Evolutionary conservation across 108 stramenopile genomes (phyloP).

Genomic region (Nannochloropsis gaditana): DNA sequence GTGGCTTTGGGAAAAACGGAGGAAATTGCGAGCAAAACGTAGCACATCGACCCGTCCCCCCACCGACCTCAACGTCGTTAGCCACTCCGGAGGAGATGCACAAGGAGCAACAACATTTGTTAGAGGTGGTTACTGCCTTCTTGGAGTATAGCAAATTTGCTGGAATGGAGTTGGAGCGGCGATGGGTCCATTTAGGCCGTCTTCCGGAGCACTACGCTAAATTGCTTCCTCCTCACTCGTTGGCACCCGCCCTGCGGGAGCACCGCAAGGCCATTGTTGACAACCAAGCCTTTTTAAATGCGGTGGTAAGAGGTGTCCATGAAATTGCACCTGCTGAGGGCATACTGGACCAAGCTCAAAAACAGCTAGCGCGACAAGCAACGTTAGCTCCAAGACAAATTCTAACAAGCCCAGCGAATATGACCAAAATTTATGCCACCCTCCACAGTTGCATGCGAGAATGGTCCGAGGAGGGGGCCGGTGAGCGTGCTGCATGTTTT

Average conservation of each 20-base stretch:
- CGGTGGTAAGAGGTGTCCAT: background rate
- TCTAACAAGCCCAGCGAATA: conserved; percentile 14
- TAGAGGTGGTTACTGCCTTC: background rate
- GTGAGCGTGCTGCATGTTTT: conserved; percentile 38
- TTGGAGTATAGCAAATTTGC: background rate
- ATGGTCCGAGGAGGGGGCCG: conserved; percentile 47
- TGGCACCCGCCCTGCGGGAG: background rate
- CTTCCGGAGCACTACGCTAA: background rate
- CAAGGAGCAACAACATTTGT: conserved; percentile 12
- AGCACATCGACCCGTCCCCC: too few relatives aligned
- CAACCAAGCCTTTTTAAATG: background rate
- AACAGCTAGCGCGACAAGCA: background rate
- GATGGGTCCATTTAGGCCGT: background rate
- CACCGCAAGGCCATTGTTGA: background rate
- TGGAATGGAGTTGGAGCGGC: background rate
- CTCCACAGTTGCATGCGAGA: conserved; percentile 36
- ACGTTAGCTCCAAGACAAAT: background rate
- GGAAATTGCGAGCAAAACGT: too few relatives aligned
- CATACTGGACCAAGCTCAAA: background rate
- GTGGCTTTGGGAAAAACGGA: too few relatives aligned
- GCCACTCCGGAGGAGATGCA: background rate
- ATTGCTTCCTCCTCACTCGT: background rate
- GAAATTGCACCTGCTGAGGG: background rate
- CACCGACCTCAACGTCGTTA: too few relatives aligned
- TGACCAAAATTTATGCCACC: background rate